Base-by-base conservation (phyloP, 345 rosid species). In the Luvunga scandens region DNA sequence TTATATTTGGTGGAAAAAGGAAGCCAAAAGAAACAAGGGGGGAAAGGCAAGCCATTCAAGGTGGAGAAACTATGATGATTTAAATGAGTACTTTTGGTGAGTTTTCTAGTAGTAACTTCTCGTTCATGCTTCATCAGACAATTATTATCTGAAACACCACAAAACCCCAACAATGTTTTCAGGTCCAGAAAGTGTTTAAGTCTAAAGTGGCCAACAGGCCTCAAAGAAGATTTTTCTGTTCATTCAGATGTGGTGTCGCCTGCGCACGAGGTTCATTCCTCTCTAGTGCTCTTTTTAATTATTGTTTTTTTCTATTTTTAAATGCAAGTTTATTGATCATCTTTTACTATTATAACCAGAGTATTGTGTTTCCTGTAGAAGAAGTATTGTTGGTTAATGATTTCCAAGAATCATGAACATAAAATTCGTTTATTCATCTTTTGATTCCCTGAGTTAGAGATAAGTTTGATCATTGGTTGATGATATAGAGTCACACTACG, bases 51-150 rank as follows among this genome's bases (percentile, higher is more conserved):
- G 99, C 84, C 98, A 94, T 88, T 92, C 99, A 61, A 90, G 76
- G 84, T 94, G 98, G 99, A 94, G 99, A 85, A 96, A 96, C 77
- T 96, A 96, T 79, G 99, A 96, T 85, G 99, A 96, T 81, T 78
- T 96, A 69, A 96, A 96, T 81, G 99, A 96, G 87, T 96, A 92
- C 86, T 96, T 96, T 77, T 96, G 99, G 99, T 96, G 79, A 85
- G 86, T 82, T 81, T 27, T 62, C 56, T 84, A 71, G 69, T 10
- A 55, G 30, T 71, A 70, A 19, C 72, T 74, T 77, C 36, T 79
- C 75, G 33, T 39, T 1, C 70, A 14, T 80, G 53, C 71, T 79
- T 73, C 22, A 79, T 36, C 39, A 48, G n/a, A 45, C 25, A 25
- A 25, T 60, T 33, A 63, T 72, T 69, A 75, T n/a, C 66, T 77